These are phyloP conservation scores for Ceratocystis cubensis DNA, from an alignment of 2,329 filamentous ascomycete species.

Conservation along the genomic window DNA sequence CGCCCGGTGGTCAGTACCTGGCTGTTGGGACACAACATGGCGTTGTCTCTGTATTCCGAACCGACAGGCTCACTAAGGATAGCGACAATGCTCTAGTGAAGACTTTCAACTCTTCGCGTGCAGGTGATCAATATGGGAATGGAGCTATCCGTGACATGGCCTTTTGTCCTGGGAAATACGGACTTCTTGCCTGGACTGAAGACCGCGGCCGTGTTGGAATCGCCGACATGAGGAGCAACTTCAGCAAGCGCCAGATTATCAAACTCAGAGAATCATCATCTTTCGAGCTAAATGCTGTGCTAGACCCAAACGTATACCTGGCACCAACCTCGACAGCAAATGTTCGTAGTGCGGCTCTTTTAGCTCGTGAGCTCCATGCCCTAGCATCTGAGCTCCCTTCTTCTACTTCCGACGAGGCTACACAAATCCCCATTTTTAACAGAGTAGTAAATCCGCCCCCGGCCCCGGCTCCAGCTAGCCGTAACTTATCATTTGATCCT, in stretches of 20 bases:
- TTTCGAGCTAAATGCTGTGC: constrained; percentile 2
- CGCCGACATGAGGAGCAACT: constrained; percentile 56
- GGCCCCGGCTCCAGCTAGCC: too few relatives aligned
- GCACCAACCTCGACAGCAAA: not conserved
- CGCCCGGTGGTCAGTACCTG: constrained; percentile 54
- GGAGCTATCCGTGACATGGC: constrained; percentile 84
- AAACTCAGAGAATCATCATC: constrained; percentile 43
- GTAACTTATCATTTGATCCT: not conserved
- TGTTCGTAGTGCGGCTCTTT: constrained; percentile 10
- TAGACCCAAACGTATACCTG: not conserved
- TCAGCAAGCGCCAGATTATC: constrained; percentile 56
- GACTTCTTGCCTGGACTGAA: constrained; percentile 88
- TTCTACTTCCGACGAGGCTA: not conserved
- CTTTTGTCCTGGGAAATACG: constrained; percentile 81
- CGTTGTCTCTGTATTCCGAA: constrained; percentile 62
- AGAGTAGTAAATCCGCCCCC: too few relatives aligned
- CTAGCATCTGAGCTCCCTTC: not conserved
- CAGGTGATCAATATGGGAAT: constrained; percentile 41
- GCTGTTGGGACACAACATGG: constrained; percentile 72
- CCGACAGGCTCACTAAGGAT: constrained; percentile 34
- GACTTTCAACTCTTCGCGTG: constrained; percentile 64
- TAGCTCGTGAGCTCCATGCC: constrained; percentile 9
- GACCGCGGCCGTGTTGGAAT: constrained; percentile 65
- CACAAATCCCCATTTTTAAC: too few relatives aligned
- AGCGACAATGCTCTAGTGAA: constrained; percentile 53